Evolutionary conservation across 768 basidiomycete genomes (phyloP).

Genomic region (Lentinus brumalis): DNA sequence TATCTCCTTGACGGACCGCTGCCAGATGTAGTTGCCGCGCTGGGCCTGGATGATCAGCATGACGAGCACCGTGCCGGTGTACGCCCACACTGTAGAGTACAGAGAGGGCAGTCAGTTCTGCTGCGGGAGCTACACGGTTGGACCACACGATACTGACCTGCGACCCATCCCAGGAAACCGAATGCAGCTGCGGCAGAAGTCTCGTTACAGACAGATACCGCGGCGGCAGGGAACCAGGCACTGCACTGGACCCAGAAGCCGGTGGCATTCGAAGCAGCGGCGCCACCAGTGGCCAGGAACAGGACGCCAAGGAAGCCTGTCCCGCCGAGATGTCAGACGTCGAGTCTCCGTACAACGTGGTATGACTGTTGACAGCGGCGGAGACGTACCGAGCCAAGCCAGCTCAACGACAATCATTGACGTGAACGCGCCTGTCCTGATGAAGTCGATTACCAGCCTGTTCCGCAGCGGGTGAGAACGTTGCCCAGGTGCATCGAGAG

Average conservation of each 20-base stretch:
- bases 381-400: constrained; percentile 24
- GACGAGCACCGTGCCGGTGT: constrained; percentile 18
- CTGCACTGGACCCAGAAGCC: constrained; percentile 12
- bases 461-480: not conserved
- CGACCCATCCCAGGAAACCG: constrained; percentile 28
- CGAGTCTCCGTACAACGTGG: not conserved
- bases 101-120: not conserved
- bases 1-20: constrained; percentile 17
- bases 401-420: constrained; percentile 35
- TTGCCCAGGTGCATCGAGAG: not conserved
- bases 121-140: not conserved
- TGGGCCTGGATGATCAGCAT: constrained; percentile 17
- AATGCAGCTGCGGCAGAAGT: constrained; percentile 30
- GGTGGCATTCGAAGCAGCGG: constrained; percentile 17
- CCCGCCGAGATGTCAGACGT: not conserved
- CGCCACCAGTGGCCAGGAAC: constrained; percentile 30
- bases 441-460: constrained; percentile 29
- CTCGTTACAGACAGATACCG: constrained; percentile 25
- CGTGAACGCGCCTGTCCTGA: constrained; percentile 30
- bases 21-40: constrained; percentile 18
- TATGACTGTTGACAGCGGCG: not conserved
- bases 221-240: not conserved
- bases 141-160: constrained; percentile 14
- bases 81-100: constrained; percentile 14
- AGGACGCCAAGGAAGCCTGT: constrained; percentile 31